Conservation (phyloP, 1,139 yeast species). For the Kluyveromyces marxianus region DNA sequence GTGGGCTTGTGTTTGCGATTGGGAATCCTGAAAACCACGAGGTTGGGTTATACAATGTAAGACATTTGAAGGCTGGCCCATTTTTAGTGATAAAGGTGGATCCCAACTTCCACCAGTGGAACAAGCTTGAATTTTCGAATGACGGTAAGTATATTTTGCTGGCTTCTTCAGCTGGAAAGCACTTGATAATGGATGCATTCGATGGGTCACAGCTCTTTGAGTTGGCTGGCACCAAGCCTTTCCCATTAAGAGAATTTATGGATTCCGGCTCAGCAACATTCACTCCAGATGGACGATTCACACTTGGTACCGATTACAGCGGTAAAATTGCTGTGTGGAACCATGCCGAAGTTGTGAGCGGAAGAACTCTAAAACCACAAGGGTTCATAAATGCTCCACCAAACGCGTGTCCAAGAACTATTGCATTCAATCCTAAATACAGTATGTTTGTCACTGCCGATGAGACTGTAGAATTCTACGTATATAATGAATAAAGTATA, state of each 20-base stretch:
- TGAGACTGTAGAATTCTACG: constrained; percentile 32
- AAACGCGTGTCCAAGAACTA: constrained; percentile 45
- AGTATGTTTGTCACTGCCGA: constrained; percentile 81
- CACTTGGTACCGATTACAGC: constrained; percentile 53
- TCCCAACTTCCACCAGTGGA: constrained; percentile 41
- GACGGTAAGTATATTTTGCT: constrained; percentile 70
- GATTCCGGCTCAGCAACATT: constrained; percentile 58
- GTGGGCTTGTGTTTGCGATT: constrained; percentile 72
- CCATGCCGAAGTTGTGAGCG: constrained; percentile 33
- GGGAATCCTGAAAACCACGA: constrained; percentile 44
- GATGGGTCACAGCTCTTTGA: constrained; percentile 52
- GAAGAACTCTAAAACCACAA: constrained; percentile 24
- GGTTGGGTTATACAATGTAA: constrained; percentile 54
- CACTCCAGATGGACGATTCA: constrained; percentile 75
- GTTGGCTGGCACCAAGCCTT: constrained; percentile 39
- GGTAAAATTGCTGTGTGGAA: constrained; percentile 60
- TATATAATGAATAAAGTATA: constrained; percentile 24
- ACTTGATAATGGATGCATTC: constrained; percentile 65
- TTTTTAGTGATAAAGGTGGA: constrained; percentile 40
- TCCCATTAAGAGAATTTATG: constrained; percentile 41
- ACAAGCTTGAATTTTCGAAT: constrained; percentile 73
- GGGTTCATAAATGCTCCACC: constrained; percentile 28
- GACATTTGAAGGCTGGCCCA: constrained; percentile 50
- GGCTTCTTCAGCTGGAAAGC: constrained; percentile 45
- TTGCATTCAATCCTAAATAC: constrained; percentile 71